Base-by-base conservation (phyloP, 352 stramenopile genomes). In the Phytophthora nicotianae region DNA sequence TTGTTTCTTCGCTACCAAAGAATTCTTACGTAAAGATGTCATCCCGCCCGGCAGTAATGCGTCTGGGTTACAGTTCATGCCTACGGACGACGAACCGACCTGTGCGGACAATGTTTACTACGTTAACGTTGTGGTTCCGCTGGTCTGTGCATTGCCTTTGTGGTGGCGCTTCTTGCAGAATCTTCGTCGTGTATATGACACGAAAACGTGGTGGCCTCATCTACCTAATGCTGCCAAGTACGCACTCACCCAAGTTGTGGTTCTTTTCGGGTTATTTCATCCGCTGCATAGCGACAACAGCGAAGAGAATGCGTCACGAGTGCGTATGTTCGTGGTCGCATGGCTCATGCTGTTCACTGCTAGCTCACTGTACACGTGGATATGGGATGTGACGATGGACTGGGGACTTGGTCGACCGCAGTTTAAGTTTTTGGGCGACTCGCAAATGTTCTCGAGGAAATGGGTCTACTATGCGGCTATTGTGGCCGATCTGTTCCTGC, bases 161-260 rank as follows among this genome's bases (percentile, higher is more conserved):
- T 98, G 96, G 89, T 97, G 98, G 73, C 90, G 96, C 24, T 99
- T 99, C 72, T 91, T 98, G 48, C 96, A 99, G 83, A 99, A 94
- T 70, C 71, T 99, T 16, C 87, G 96, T 26, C 84, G 95, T 53
- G 97, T 98, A 57, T 85, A 97, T 47, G 96, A 99, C 77, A 98
- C 95, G 21, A 85, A 96, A 54, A 92, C 96, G 52, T 96, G 96
- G 75, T 98, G 95, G 74, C 96, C 97, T 3, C 96, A 98, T 64
- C 77, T 99, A 13, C 88, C 94, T 2, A 99, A 99, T 68, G 93
- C 91, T 20, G 89, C 93, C 67, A 99, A 99, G 74, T 99, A 99
- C 72, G 86, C 83, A 8, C 72, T 97, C 0, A 83, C 87, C 5
- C 83, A 96, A 48, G 81, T 95, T 21, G 83, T 97, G 3, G 75